Percentiles rank a stretch among this genome's conserved stretches.
These are phyloP conservation scores for Syzygium grande DNA, from an alignment of 345 rosid species.

Conservation along the genomic window DNA sequence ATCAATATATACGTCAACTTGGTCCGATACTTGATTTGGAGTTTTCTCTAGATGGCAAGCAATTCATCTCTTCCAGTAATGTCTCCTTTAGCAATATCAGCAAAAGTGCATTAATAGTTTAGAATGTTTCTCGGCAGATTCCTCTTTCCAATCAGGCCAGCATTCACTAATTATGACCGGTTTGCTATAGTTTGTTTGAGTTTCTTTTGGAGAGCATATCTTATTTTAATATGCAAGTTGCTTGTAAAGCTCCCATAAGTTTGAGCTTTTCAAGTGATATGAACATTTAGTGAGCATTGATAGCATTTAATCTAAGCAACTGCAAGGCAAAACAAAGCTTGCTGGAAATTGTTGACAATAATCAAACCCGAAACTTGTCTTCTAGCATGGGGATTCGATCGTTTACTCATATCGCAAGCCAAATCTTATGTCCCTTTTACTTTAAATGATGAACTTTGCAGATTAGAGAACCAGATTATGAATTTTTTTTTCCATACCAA, in stretches of 20 bases:
- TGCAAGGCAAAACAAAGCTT: too few relatives aligned
- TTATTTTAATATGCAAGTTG: not conserved
- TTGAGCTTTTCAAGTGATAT: too few relatives aligned
- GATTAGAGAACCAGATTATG: too few relatives aligned
- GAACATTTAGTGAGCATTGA: too few relatives aligned
- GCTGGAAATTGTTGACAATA: too few relatives aligned
- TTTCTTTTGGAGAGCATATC: not conserved
- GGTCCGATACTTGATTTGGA: constrained; percentile 82
- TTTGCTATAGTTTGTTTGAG: not conserved
- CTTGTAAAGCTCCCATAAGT: not conserved
- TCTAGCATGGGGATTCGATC: too few relatives aligned
- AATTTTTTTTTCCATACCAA: too few relatives aligned
- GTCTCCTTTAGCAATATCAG: constrained; percentile 61
- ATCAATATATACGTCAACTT: constrained; percentile 41
- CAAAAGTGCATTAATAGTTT: constrained; percentile 68
- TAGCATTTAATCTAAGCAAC: too few relatives aligned
- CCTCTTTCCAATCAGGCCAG: constrained; percentile 85
- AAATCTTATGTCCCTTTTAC: too few relatives aligned
- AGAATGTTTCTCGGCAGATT: constrained; percentile 64
- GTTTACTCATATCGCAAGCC: too few relatives aligned
- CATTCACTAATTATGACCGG: not conserved
- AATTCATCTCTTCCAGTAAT: constrained; percentile 74
- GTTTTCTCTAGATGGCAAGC: constrained; percentile 49
- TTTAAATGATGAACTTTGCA: too few relatives aligned
- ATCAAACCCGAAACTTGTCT: too few relatives aligned